Conservation (phyloP, 192 early-diverging fungal genomes). For the Entomortierella chlamydospora region DNA sequence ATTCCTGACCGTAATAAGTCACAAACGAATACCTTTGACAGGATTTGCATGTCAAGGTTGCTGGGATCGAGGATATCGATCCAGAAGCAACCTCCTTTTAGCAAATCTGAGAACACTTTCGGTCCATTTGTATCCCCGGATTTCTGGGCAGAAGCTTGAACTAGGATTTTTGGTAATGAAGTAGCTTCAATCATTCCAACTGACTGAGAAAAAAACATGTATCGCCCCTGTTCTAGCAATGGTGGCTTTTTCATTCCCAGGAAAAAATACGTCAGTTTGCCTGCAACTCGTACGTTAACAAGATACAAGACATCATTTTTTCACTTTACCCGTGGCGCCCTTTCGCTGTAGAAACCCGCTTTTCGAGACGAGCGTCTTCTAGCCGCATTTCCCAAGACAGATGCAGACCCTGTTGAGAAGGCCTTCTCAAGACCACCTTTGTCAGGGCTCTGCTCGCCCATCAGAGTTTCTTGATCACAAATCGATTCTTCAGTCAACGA, state of each 20-base stretch:
- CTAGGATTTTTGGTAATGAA: conserved; percentile 42
- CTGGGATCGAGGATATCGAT: conserved; percentile 71
- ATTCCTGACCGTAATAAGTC: too few species aligned
- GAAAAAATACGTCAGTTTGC: too few species aligned
- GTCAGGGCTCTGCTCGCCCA: neutral
- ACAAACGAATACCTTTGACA: conserved; percentile 66
- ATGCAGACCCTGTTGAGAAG: conserved; percentile 25
- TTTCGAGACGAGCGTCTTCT: conserved; percentile 31
- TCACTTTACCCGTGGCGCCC: conserved; percentile 29
- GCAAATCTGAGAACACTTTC: conserved; percentile 49
- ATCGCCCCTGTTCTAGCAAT: conserved; percentile 21
- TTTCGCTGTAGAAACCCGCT: conserved; percentile 36
- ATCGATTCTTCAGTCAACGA: conserved; percentile 7
- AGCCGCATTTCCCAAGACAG: conserved; percentile 1
- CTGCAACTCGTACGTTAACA: too few species aligned
- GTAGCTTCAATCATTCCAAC: conserved; percentile 48
- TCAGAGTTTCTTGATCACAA: neutral
- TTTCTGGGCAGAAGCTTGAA: conserved; percentile 9
- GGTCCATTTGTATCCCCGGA: conserved; percentile 14
- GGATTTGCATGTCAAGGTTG: conserved; percentile 64
- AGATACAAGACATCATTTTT: too few species aligned
- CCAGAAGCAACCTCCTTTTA: conserved; percentile 75
- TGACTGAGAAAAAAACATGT: conserved; percentile 54
- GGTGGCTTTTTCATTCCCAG: too few species aligned
- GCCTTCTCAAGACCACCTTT: neutral